phyloP scores from a whole-genome alignment of 306 rosid species.

The Sicyos baderoa region DNA sequence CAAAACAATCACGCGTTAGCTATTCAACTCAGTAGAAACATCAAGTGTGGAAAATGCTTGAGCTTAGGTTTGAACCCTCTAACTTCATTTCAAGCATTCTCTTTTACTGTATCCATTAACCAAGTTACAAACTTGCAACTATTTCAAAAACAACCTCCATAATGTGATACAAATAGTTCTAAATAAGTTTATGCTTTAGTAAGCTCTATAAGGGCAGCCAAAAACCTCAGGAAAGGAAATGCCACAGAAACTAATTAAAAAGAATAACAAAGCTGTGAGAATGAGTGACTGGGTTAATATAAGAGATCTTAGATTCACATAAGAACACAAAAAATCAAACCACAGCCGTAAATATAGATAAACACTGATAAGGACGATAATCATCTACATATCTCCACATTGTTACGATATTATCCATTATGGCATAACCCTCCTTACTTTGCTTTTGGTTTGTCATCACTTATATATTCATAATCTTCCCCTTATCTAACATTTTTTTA shows the following conservation, averaged over 20 bases:
- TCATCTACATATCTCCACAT: too few relatives aligned
- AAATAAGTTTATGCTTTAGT: background rate
- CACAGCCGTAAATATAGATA: background rate
- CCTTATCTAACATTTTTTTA: too few relatives aligned
- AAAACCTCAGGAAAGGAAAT: background rate
- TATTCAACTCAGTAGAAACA: slow-evolving; percentile 2
- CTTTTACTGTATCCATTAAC: background rate
- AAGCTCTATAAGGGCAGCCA: background rate
- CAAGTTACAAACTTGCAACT: slow-evolving; percentile 1
- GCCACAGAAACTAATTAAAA: background rate
- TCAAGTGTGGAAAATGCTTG: background rate
- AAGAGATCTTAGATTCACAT: background rate
- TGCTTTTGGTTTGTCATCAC: too few relatives aligned
- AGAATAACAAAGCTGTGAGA: background rate
- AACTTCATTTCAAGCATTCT: slow-evolving; percentile 8
- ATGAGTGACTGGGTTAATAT: background rate
- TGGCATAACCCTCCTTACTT: too few relatives aligned
- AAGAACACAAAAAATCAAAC: background rate
- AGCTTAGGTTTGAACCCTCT: background rate
- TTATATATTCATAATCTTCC: too few relatives aligned
- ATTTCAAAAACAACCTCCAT: slow-evolving; percentile 3
- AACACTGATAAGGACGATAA: background rate
- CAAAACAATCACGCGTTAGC: background rate
- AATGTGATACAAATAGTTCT: background rate
- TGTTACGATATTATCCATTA: too few relatives aligned